Evolutionary conservation across 495 filamentous ascomycete species (phyloP).

Genomic region (Aspergillus baeticus): DNA sequence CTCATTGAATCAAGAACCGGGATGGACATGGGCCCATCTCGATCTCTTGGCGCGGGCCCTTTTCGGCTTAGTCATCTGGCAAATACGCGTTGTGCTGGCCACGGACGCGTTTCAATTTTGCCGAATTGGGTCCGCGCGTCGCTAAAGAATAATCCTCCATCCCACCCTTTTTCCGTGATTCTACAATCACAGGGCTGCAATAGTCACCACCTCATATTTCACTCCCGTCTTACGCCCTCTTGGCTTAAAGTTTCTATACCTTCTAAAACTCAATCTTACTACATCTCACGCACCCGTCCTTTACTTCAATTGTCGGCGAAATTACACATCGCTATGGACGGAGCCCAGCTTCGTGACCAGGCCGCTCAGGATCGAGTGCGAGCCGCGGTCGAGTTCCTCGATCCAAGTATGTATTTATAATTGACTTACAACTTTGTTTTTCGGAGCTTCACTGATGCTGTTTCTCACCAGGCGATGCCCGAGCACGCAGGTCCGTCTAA

Average conservation of each 20-base stretch:
- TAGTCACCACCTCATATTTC: constrained; percentile 1
- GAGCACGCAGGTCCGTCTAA: constrained; percentile 57
- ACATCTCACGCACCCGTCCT: constrained; percentile 8
- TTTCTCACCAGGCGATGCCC: constrained; percentile 40
- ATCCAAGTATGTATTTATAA: constrained; percentile 64
- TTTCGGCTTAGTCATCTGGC: constrained; percentile 18
- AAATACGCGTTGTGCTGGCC: no score
- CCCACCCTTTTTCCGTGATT: constrained; percentile 19
- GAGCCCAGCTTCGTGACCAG: constrained; percentile 74
- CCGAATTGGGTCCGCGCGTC: constrained; percentile 34
- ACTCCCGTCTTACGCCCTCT: not conserved
- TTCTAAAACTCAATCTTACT: constrained; percentile 1
- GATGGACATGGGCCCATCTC: no score
- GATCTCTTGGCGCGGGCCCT: not conserved
- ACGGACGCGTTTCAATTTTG: constrained; percentile 40
- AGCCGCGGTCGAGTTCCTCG: constrained; percentile 79
- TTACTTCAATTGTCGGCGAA: constrained; percentile 8
- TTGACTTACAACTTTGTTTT: not conserved
- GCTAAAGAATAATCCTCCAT: constrained; percentile 25
- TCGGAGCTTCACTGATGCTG: constrained; percentile 21
- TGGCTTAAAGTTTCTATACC: not conserved
- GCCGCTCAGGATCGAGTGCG: constrained; percentile 76
- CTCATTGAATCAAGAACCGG: no score
- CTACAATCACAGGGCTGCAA: constrained; percentile 5
- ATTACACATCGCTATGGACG: constrained; percentile 58